These are phyloP conservation scores for Litsea cubeba DNA, from an alignment of 164 flowering plant species.

Conservation along the genomic window DNA sequence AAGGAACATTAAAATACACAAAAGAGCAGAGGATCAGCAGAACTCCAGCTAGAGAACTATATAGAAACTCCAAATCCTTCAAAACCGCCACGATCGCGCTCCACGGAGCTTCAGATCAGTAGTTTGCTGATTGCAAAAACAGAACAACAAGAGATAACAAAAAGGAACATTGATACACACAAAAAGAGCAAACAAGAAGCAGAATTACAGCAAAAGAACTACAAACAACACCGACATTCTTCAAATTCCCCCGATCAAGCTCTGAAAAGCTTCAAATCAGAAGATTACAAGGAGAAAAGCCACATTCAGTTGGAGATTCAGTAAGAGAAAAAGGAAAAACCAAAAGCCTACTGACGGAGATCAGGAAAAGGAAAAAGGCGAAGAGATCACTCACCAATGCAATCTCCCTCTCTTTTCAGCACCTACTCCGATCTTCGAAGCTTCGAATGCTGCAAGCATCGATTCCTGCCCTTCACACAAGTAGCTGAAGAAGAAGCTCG, in stretches of 20 bases:
- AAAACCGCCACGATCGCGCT: too few species aligned
- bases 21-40: too few species aligned
- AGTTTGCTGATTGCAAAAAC: too few species aligned
- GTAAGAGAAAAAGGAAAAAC: background rate
- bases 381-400: background rate
- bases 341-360: conserved; percentile 1
- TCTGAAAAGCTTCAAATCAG: conserved; percentile 2
- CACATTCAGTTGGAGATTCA: background rate
- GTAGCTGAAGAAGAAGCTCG: background rate
- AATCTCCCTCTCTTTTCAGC: background rate
- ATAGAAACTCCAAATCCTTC: too few species aligned
- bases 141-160: too few species aligned
- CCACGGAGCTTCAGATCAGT: too few species aligned
- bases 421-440: background rate
- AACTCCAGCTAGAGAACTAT: too few species aligned
- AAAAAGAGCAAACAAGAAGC: too few species aligned
- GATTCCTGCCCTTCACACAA: background rate
- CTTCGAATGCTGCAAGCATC: conserved; percentile 6
- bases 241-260: conserved; percentile 7
- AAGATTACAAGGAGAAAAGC: conserved; percentile 3
- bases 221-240: background rate
- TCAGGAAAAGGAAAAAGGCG: background rate
- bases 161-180: too few species aligned
- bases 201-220: too few species aligned
- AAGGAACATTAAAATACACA: too few species aligned